A percentile compares a stretch with the other conserved stretches of the same genome.
Evolutionary conservation across 1,139 yeast species (phyloP).

Genomic region (Debaryomycetaceae sp.): DNA sequence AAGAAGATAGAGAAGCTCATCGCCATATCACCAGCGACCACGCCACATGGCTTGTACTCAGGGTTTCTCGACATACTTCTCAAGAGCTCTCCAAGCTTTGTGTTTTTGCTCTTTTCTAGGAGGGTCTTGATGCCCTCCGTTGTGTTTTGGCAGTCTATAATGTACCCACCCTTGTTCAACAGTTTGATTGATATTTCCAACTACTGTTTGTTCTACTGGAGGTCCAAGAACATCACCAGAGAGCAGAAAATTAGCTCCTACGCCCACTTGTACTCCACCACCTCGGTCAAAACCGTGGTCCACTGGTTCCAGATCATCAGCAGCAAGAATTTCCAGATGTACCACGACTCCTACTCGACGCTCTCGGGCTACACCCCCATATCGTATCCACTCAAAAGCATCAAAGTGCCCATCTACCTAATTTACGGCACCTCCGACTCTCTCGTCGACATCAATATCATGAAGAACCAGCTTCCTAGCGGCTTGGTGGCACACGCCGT

Average conservation of each 20-base stretch:
- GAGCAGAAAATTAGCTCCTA: conserved; percentile 75
- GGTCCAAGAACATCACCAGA: conserved; percentile 60
- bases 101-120: conserved; percentile 73
- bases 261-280: conserved; percentile 83
- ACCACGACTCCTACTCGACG: conserved; percentile 51
- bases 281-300: conserved; percentile 87
- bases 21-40: conserved; percentile 91
- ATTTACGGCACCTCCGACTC: conserved; percentile 82
- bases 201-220: conserved; percentile 73
- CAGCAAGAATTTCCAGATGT: conserved; percentile 83
- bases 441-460: conserved; percentile 75
- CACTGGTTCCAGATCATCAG: conserved; percentile 96
- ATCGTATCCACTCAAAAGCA: conserved; percentile 50
- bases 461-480: conserved; percentile 54
- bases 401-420: conserved; percentile 65
- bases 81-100: conserved; percentile 73
- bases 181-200: conserved; percentile 69
- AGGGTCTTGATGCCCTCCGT: conserved; percentile 73
- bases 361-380: conserved; percentile 40
- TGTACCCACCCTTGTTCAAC: conserved; percentile 81
- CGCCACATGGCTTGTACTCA: conserved; percentile 83
- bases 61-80: conserved; percentile 71
- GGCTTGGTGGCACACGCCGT: conserved; percentile 45
- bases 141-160: conserved; percentile 74
- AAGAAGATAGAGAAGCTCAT: conserved; percentile 66